Base-by-base conservation (phyloP, 805 yeast genomes). In the Barnettozyma vustinii region DNA sequence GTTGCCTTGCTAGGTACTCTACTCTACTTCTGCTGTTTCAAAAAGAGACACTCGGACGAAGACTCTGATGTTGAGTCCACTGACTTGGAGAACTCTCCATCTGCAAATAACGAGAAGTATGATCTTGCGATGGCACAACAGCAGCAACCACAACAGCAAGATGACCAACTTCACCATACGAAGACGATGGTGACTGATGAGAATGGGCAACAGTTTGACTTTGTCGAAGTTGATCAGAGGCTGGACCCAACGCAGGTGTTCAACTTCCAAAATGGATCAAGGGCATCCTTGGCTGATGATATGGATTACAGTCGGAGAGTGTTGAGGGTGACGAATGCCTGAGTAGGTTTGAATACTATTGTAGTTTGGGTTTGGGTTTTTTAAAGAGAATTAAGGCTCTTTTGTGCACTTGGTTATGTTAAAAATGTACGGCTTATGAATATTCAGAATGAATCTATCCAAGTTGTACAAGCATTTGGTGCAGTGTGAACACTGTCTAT, bases 281-380 rank as follows among this genome's bases (percentile, higher is more conserved):
- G 70, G 40, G 65, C 73, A 42, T 70, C 78, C 32, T 58, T 81
- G 33, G 77, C 72, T 18, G 87, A 81, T 58, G 77, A 81, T 49
- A 69, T 70, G 52, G 85, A 81, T 56, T 81, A 81, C 56, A 71
- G 79, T 4, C 66, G 86, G 40, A 69, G 75, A 50, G 83, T 81
- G 6, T 64, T 81, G 35, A 64, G 78, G 36, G 82, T 81, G 23
- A 73, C 81, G 5, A 81, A 81, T 54, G 59, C 46, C 5, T 55
- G 33, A 30, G n/a, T n/a, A n/a, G n/a, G 6, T 26, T 26, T 26
- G 13, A 7, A 12, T 26, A 23, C 9, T 23, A 6, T 6, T 23
- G 26, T 23, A 26, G 12, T 26, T 7, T 26, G 6, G 30, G 30
- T 26, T 26, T 30, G 16, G 33, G 33, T 30, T 30, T 30, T 13